These are phyloP conservation scores for Magnusiomyces sp. DNA, from an alignment of 1,139 yeast species.

Conservation along the genomic window DNA sequence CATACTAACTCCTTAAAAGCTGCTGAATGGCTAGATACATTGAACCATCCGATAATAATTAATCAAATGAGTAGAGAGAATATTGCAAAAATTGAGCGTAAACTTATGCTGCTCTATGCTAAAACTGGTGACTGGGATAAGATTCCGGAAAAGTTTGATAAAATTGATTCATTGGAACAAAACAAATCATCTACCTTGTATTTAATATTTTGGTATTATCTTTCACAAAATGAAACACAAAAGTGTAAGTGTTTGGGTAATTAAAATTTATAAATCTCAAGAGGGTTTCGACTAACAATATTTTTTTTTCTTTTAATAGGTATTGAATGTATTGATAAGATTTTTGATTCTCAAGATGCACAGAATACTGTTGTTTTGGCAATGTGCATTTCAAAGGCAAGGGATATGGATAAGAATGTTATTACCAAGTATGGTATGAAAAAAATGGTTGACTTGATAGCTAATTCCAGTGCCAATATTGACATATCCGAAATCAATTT, in stretches of 20 bases:
- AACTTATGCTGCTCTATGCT: conserved; percentile 3
- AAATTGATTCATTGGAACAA: not conserved
- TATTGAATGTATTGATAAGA: not conserved
- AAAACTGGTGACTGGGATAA: not conserved
- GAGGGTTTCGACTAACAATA: not conserved
- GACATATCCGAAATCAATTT: conserved; percentile 8
- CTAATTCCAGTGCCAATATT: conserved; percentile 2
- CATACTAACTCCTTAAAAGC: conserved; percentile 1
- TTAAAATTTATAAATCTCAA: too few species aligned
- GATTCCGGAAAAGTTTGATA: conserved; percentile 2
- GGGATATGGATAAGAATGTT: conserved; percentile 7
- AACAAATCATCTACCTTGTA: not conserved
- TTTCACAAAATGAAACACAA: not conserved
- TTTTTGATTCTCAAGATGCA: not conserved
- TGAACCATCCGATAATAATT: conserved; percentile 2
- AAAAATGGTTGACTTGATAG: conserved; percentile 11
- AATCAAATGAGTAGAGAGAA: not conserved
- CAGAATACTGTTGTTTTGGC: conserved; percentile 8
- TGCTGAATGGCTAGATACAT: conserved; percentile 11
- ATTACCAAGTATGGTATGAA: conserved; percentile 11
- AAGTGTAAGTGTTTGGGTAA: not conserved
- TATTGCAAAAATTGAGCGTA: conserved; percentile 4
- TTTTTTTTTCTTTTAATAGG: not conserved
- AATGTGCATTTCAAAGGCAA: conserved; percentile 12
- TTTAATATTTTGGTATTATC: not conserved